Base-by-base conservation (phyloP, 768 basidiomycete genomes). In the Hericium alpestre region DNA sequence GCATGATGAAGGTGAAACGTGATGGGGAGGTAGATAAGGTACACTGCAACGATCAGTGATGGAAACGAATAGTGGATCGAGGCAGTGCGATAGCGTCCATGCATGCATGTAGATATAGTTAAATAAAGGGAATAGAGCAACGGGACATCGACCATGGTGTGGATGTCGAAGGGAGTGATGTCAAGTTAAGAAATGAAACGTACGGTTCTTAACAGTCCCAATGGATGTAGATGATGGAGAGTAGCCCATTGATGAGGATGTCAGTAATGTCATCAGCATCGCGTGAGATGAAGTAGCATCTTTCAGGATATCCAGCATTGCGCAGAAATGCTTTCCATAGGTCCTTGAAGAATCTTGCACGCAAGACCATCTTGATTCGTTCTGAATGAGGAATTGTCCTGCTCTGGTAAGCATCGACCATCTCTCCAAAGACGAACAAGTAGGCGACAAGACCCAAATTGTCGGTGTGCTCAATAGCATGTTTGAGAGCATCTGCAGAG, bases 401-500 rank as follows among this genome's bases (percentile, higher is more conserved):
- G 41, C 67, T 69, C 50, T 69, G 67, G 39, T 60, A 66, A 0
- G 67, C 68, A 47, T 71, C 67, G 25, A 68, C 32, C 11, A 66
- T 56, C n/a, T 68, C 66, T 5, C 68, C 64, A 3, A 60, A 22
- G 15, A 77, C 58, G 54, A 77, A 78, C 1, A 77, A 67, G 57
- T 71, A 78, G 1, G 72, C 62, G 15, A 67, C 64, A 0, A 61
- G 18, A 2, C 18, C 40, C 1, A 11, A 40, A 8, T 43, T 54
- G 10, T n/a, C 18, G 3, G 20, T 23, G 20, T 66, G 51, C 0
- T 67, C 51, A 2, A 57, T 50, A 9, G 70, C 32, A 12, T 54
- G 70, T 8, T 68, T 27, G 1, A 77, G 63, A 0, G 65, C 61
- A 3, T 59, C 57, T 0, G 72, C 70, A 5, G 71, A 76, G 56